These are phyloP conservation scores for Fragaria iinumae DNA, from an alignment of 306 rosid genomes.

Conservation along the genomic window DNA sequence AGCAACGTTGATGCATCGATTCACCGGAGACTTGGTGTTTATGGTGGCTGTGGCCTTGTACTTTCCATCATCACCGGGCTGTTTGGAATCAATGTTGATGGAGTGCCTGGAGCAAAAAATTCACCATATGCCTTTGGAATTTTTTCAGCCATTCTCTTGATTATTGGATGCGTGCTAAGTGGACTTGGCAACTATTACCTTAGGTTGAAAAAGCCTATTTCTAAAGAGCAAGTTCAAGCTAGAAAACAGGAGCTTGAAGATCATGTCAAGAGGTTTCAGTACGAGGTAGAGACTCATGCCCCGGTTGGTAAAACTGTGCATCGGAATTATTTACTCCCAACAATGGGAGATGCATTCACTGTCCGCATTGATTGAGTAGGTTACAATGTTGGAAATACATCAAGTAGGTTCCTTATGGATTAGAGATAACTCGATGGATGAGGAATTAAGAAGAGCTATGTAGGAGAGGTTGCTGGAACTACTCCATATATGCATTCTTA, in stretches of 20 bases:
- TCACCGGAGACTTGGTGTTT: constrained; percentile 83
- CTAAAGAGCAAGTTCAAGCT: constrained; percentile 56
- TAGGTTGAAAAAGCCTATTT: constrained; percentile 61
- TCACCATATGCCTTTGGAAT: constrained; percentile 82
- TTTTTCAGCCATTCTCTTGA: constrained; percentile 54
- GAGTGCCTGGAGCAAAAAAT: constrained; percentile 63
- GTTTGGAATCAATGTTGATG: constrained; percentile 92
- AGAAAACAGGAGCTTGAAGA: constrained; percentile 75
- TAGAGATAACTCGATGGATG: no score
- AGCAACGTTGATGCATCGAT: constrained; percentile 90
- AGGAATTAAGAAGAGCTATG: no score
- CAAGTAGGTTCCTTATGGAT: no score
- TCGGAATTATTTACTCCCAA: constrained; percentile 63
- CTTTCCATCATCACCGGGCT: constrained; percentile 80
- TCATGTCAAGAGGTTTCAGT: constrained; percentile 72
- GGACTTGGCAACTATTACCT: constrained; percentile 60
- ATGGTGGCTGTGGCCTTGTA: constrained; percentile 79
- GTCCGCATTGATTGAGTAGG: constrained; percentile 27
- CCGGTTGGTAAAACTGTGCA: constrained; percentile 50
- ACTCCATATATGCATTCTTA: no score
- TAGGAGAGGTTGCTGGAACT: no score
- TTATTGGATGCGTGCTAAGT: constrained; percentile 51
- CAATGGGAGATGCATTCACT: constrained; percentile 57
- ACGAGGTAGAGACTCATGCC: constrained; percentile 89
- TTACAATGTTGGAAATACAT: no score